Evolutionary conservation across 768 basidiomycete genomes (phyloP).

Genomic region (Amanita brunnescens): DNA sequence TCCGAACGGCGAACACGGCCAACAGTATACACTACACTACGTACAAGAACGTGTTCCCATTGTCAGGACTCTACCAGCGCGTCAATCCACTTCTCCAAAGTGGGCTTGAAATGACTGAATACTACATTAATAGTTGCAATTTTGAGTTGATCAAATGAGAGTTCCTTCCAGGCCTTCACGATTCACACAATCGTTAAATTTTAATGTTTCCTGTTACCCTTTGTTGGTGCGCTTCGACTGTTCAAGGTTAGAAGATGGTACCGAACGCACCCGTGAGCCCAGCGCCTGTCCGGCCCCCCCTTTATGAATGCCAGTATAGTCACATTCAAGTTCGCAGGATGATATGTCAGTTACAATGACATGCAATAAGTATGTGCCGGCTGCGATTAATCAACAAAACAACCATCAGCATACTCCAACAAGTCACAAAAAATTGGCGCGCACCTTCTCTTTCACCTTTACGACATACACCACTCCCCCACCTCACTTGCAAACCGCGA

Average conservation of each 20-base stretch:
- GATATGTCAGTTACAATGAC: slow-evolving; percentile 69
- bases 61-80: slow-evolving; percentile 64
- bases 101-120: slow-evolving; percentile 79
- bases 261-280: too few species aligned
- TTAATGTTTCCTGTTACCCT: slow-evolving; percentile 76
- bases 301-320: slow-evolving; percentile 95
- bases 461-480: slow-evolving; percentile 77
- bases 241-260: too few species aligned
- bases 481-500: slow-evolving; percentile 68
- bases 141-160: slow-evolving; percentile 72
- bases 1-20: too few species aligned
- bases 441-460: slow-evolving; percentile 69
- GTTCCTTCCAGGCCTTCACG: slow-evolving; percentile 89
- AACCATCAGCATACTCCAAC: slow-evolving; percentile 7
- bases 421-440: slow-evolving; percentile 11
- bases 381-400: slow-evolving; percentile 44
- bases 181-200: slow-evolving; percentile 96
- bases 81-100: slow-evolving; percentile 75
- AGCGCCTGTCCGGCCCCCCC: slow-evolving; percentile 73
- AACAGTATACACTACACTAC: slow-evolving; percentile 48
- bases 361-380: slow-evolving; percentile 60
- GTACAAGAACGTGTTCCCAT: slow-evolving; percentile 69
- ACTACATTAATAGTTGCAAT: slow-evolving; percentile 81
- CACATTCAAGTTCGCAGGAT: slow-evolving; percentile 64
- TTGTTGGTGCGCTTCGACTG: slow-evolving; percentile 73